These are phyloP conservation scores for Mycena filopes DNA, from an alignment of 768 basidiomycete genomes.

Conservation along the genomic window DNA sequence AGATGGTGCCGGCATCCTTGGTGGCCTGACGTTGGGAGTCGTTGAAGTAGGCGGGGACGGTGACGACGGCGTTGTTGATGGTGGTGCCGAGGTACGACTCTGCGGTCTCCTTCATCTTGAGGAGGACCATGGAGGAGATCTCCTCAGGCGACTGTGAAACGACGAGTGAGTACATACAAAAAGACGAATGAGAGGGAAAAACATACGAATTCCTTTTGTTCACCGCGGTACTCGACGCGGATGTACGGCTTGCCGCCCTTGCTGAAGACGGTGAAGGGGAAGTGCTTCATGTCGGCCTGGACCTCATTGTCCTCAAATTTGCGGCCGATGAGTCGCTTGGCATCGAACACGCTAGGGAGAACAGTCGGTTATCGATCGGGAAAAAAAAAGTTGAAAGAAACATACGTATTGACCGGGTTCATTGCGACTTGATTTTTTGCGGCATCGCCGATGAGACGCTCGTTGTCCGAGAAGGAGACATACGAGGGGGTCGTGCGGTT, in stretches of 20 bases:
- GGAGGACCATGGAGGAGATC: constrained; percentile 96
- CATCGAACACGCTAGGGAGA: constrained; percentile 29
- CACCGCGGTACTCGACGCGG: constrained; percentile 90
- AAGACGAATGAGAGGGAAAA: not conserved
- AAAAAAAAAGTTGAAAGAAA: constrained; percentile 28
- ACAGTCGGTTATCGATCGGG: constrained; percentile 21
- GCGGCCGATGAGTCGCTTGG: constrained; percentile 34
- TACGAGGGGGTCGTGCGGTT: constrained; percentile 97
- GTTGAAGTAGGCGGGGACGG: constrained; percentile 98
- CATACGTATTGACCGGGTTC: constrained; percentile 72
- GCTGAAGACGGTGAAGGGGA: constrained; percentile 92
- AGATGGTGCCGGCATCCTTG: constrained; percentile 95
- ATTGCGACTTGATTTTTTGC: constrained; percentile 99
- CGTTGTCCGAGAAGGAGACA: constrained; percentile 93
- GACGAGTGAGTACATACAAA: constrained; percentile 32
- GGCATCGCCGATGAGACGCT: constrained; percentile 99
- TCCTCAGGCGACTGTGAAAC: constrained; percentile 89
- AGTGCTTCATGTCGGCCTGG: constrained; percentile 83
- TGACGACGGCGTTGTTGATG: constrained; percentile 92
- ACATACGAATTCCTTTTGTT: constrained; percentile 92
- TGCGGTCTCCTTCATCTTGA: constrained; percentile 98
- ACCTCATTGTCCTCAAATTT: constrained; percentile 90
- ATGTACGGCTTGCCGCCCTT: constrained; percentile 91
- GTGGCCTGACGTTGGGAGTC: constrained; percentile 99
- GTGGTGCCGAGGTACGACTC: constrained; percentile 93